Percentiles rank a stretch among this genome's conserved stretches.
phyloP scores from a whole-genome alignment of 345 rosid species.

The Cardamine resedifolia region DNA sequence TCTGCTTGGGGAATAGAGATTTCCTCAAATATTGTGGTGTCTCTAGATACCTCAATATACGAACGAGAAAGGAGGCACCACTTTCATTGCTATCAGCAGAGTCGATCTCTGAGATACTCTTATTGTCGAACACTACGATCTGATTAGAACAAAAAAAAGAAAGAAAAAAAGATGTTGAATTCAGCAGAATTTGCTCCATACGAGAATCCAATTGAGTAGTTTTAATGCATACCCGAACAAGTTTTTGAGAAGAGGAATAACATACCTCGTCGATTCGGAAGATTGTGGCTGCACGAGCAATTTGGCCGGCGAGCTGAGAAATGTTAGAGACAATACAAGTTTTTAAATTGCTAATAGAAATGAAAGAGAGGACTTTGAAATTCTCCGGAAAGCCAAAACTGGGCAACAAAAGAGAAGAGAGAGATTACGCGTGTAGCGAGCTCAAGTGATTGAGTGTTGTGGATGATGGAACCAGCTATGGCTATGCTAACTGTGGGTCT shows the following conservation, averaged over 20 bases:
- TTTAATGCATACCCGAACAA: neutral
- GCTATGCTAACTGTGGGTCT: slow-evolving; percentile 77
- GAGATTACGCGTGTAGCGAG: slow-evolving; percentile 81
- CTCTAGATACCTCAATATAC: slow-evolving; percentile 82
- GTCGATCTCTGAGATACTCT: slow-evolving; percentile 41
- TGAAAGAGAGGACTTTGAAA: neutral
- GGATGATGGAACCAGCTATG: slow-evolving; percentile 90
- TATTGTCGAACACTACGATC: slow-evolving; percentile 88
- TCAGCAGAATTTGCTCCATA: neutral
- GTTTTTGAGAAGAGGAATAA: neutral
- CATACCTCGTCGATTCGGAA: slow-evolving; percentile 86
- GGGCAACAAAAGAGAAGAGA: slow-evolving; percentile 1
- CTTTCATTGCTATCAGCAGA: slow-evolving; percentile 58
- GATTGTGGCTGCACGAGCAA: slow-evolving; percentile 91
- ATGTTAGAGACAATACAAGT: neutral
- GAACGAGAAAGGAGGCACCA: slow-evolving; percentile 73
- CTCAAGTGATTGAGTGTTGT: slow-evolving; percentile 91
- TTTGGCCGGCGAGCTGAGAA: slow-evolving; percentile 83
- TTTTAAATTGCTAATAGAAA: neutral
- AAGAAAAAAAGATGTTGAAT: neutral
- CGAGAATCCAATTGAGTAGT: neutral
- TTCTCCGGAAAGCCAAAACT: neutral
- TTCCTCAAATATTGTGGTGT: slow-evolving; percentile 91
- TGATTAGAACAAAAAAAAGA: slow-evolving; percentile 33
- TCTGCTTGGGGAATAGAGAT: slow-evolving; percentile 77